Percentiles rank a stretch among this genome's conserved stretches.
These are phyloP conservation scores for Hyparrhenia diplandra DNA, from an alignment of 176 grass and related monocot genomes.

Conservation along the genomic window DNA sequence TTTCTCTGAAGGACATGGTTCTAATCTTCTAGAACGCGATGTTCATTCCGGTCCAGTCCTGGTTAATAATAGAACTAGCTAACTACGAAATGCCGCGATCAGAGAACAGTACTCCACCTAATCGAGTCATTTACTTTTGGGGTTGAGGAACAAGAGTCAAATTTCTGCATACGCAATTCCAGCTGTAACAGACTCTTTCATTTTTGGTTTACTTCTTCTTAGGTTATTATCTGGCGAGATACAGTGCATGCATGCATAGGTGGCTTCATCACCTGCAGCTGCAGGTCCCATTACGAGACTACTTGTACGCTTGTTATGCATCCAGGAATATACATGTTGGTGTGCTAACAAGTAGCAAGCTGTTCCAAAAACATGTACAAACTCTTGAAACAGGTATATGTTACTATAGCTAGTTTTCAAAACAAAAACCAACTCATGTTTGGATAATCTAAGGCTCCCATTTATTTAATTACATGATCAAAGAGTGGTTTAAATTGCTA, in stretches of 20 bases:
- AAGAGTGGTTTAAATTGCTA: not conserved
- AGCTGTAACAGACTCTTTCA: not conserved
- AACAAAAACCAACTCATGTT: not conserved
- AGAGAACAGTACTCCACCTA: not conserved
- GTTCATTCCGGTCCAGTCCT: not conserved
- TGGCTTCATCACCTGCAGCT: not conserved
- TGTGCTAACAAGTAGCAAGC: not conserved
- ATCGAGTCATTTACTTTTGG: slow-evolving; percentile 10
- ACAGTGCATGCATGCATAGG: not conserved
- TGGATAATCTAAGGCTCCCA: not conserved
- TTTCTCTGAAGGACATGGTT: not conserved
- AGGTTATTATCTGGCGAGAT: not conserved
- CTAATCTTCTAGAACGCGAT: not conserved
- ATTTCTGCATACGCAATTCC: slow-evolving; percentile 21
- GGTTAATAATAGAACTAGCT: not conserved
- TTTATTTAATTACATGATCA: not conserved
- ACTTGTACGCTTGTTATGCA: not conserved
- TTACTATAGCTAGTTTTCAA: not conserved
- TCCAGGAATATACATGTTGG: not conserved
- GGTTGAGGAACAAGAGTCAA: slow-evolving; percentile 4
- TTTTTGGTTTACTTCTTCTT: not conserved
- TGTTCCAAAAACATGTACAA: not conserved
- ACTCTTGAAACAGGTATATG: not conserved
- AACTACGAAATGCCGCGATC: not conserved
- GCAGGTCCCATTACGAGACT: not conserved